Percentiles rank a stretch among this genome's conserved stretches.
Conservation (phyloP, 2,329 filamentous ascomycete genomes). For the Aspergillus thermomutatus region DNA sequence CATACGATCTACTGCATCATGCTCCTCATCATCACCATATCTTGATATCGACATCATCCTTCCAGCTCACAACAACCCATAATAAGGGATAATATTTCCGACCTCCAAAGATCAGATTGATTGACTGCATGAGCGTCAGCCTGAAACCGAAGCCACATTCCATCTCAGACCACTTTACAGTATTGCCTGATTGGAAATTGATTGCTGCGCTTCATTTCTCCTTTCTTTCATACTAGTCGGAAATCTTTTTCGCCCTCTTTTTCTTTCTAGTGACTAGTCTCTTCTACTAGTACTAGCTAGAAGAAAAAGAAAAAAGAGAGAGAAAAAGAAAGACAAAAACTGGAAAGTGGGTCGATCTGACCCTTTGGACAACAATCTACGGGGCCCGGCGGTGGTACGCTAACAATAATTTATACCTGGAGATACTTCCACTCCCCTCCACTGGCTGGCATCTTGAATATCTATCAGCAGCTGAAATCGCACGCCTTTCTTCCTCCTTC, state of each 20-base stretch:
- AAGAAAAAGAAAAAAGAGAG: not conserved
- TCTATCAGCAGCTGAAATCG: not conserved
- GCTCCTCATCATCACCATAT: not conserved
- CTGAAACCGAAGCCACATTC: conserved; percentile 10
- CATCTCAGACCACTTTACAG: not conserved
- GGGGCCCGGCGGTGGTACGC: not conserved
- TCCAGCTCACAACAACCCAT: not conserved
- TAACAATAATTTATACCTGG: not conserved
- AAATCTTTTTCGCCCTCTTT: not conserved
- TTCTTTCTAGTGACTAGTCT: not conserved
- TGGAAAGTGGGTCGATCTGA: conserved; percentile 23
- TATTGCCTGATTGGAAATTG: not conserved
- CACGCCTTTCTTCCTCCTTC: conserved; percentile 1
- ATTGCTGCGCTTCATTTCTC: not conserved
- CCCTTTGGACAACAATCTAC: conserved; percentile 12
- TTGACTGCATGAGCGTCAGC: conserved; percentile 1
- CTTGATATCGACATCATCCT: not conserved
- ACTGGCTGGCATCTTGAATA: not conserved
- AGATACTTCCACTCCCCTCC: not conserved
- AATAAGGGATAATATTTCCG: not conserved
- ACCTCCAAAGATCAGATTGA: not conserved
- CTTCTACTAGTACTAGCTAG: not conserved
- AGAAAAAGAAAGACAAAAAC: not conserved
- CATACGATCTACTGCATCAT: not conserved
- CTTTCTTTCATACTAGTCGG: not conserved